These are phyloP conservation scores for Syzygium oleosum DNA, from an alignment of 345 rosid genomes.

Conservation along the genomic window DNA sequence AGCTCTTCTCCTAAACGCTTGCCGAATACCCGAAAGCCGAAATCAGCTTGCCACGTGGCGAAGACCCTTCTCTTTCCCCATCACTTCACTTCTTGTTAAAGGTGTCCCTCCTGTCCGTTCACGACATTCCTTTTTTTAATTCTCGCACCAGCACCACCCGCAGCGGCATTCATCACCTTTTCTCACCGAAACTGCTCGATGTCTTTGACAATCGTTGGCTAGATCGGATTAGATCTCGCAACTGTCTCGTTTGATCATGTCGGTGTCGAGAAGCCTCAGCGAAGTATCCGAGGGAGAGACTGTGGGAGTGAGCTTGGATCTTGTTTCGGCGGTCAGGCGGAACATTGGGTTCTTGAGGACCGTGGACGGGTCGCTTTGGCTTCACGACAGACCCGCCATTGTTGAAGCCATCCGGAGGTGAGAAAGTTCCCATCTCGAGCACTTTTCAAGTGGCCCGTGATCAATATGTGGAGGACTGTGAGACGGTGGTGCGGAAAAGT, in stretches of 20 bases:
- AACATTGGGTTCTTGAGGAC: conserved; percentile 51
- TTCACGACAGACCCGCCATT: conserved; percentile 40
- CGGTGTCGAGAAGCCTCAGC: conserved; percentile 43
- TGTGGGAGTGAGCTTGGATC: conserved; percentile 43
- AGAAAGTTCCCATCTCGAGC: background rate
- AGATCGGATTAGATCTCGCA: background rate
- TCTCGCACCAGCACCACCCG: background rate
- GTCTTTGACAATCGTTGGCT: background rate
- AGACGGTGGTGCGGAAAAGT: background rate
- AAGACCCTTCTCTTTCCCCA: background rate
- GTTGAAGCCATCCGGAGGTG: conserved; percentile 78
- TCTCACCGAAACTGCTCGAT: background rate
- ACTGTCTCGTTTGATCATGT: conserved; percentile 3
- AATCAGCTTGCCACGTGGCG: background rate
- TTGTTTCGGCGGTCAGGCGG: conserved; percentile 61
- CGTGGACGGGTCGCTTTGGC: conserved; percentile 55
- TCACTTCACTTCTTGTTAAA: background rate
- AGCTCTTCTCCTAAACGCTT: background rate
- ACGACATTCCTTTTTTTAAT: background rate
- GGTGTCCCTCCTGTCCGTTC: background rate
- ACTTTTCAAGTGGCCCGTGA: background rate
- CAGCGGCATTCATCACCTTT: background rate
- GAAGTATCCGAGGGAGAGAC: conserved; percentile 51
- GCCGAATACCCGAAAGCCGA: background rate
- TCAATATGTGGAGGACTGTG: background rate